Conservation (phyloP, 805 yeast genomes). For the Kazachstania africana region DNA sequence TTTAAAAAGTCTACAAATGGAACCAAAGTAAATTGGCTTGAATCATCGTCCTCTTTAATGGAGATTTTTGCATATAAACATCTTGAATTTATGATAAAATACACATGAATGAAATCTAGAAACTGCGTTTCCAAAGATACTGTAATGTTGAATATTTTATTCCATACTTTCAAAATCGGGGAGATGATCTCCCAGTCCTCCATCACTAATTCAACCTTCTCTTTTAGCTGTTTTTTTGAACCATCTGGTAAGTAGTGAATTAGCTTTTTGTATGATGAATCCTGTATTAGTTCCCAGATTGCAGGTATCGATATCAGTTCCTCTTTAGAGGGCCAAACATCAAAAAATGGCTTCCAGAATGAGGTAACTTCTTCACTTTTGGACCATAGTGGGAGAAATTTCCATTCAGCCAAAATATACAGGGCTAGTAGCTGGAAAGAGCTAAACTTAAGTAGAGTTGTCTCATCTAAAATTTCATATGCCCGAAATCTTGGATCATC, state of each 20-base stretch:
- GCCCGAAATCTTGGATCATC: constrained; percentile 19
- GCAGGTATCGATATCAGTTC: constrained; percentile 53
- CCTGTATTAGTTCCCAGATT: constrained; percentile 37
- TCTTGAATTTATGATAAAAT: constrained; percentile 86
- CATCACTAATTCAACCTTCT: constrained; percentile 33
- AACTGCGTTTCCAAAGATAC: constrained; percentile 1
- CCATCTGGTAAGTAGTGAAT: constrained; percentile 34
- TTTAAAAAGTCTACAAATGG: constrained; percentile 86
- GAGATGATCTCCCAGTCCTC: constrained; percentile 34
- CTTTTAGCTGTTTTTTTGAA: constrained; percentile 28
- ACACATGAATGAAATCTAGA: constrained; percentile 45
- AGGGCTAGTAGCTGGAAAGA: constrained; percentile 52
- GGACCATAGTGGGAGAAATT: constrained; percentile 17
- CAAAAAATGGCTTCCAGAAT: constrained; percentile 61
- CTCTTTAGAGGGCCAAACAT: constrained; percentile 43
- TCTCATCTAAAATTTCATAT: constrained; percentile 24
- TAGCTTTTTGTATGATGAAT: constrained; percentile 18
- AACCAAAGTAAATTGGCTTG: constrained; percentile 75
- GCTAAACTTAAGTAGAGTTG: constrained; percentile 32
- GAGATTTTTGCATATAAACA: constrained; percentile 72
- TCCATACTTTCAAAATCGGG: constrained; percentile 17
- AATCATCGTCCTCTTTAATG: constrained; percentile 30
- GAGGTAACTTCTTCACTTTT: constrained; percentile 21
- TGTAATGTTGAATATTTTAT: constrained; percentile 2
- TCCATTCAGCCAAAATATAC: constrained; percentile 27